Base-by-base conservation (phyloP, 2,329 filamentous ascomycete genomes). In the Didymella arachidicola region DNA sequence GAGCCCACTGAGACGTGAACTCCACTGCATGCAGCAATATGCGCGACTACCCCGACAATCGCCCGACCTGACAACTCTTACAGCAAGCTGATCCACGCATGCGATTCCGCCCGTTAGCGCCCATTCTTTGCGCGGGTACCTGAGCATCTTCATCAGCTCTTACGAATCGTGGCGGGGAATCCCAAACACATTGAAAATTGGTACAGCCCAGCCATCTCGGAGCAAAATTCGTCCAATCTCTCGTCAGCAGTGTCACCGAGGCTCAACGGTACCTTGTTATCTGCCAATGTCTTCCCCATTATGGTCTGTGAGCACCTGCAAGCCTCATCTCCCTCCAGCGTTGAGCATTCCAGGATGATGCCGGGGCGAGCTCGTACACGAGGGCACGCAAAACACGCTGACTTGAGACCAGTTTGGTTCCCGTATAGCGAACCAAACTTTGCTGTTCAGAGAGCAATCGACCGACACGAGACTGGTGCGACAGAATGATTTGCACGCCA, bases 351-450 rank as follows among this genome's bases (percentile, higher is more conserved):
- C 53, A 46, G 66, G 59, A 65, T 62, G 32, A 62, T 59, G 55
- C 59, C n/a, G 26, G 59, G 19, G 27, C 29, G 4, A 14, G 36
- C 16, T 16, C 27, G 12, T 25, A 56, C 26, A 48, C 55, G 44
- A 62, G 39, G 52, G 26, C 44, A 36, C 30, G 43, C 52, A 51
- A 59, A 55, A 52, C 59, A 30, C 47, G 47, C 55, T 27, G 52
- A 55, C 30, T 47, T 32, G 16, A 30, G 43, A 25, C 55, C 43
- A 58, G 14, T 43, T 57, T 63, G 61, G 60, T 43, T 60, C 54
- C 60, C 60, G 62, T 58, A 55, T 50, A 65, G 62, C 55, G 55
- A 61, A 52, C 64, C 64, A 63, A 51, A 61, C 41, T 59, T 42
- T 47, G 29, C 16, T n/a, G 6, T 46, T 36, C 45, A 45, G 34